Conservation (phyloP, 768 basidiomycete species). For the Trametes maxima region DNA sequence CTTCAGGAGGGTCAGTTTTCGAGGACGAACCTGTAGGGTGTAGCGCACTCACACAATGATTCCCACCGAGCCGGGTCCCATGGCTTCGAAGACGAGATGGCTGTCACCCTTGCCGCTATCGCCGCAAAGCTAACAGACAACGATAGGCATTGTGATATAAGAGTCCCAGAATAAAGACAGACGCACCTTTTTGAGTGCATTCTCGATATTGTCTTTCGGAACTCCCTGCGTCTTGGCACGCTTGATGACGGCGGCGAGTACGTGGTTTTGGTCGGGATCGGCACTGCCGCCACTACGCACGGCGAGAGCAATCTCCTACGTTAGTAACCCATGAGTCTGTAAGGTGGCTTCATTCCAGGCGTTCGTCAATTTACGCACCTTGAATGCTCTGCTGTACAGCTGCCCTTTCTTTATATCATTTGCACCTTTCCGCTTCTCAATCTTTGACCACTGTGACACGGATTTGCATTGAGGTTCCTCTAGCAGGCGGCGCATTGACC, state of each 20-base stretch:
- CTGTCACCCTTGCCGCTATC: conserved; percentile 50
- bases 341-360: conserved; percentile 2
- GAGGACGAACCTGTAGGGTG: neutral
- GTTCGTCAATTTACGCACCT: conserved; percentile 42
- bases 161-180: neutral
- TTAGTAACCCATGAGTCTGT: neutral
- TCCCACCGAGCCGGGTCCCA: conserved; percentile 60
- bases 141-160: neutral
- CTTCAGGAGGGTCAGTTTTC: conserved; percentile 37
- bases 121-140: conserved; percentile 45
- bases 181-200: conserved; percentile 56
- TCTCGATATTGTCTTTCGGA: conserved; percentile 71
- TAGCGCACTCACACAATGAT: conserved; percentile 56
- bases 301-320: conserved; percentile 64
- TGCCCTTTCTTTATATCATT: conserved; percentile 62
- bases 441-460: conserved; percentile 67
- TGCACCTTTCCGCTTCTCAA: conserved; percentile 69
- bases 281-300: conserved; percentile 60
- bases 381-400: conserved; percentile 55
- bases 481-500: neutral
- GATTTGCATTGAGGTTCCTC: neutral
- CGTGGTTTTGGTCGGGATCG: conserved; percentile 55
- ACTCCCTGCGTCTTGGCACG: conserved; percentile 59
- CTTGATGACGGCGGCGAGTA: conserved; percentile 56
- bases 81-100: conserved; percentile 59